phyloP scores from a whole-genome alignment of 768 basidiomycete species.

The Agrocybe praecox region DNA sequence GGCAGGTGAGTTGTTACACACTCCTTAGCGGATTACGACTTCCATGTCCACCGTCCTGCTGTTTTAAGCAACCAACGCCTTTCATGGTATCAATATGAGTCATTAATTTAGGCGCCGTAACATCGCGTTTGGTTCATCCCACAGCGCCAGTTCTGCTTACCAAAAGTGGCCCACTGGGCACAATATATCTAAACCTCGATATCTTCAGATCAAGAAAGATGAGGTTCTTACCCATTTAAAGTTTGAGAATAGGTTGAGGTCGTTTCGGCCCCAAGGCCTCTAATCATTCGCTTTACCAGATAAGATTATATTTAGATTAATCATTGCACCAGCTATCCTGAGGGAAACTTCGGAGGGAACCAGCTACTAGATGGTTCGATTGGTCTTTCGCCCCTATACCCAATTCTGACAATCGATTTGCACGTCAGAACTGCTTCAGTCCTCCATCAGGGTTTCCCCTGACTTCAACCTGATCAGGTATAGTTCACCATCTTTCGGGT shows the following conservation, averaged over 20 bases:
- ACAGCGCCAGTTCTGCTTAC: conserved; percentile 71
- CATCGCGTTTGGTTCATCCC: conserved; percentile 72
- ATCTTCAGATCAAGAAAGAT: conserved; percentile 81
- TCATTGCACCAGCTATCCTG: conserved; percentile 59
- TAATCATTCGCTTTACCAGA: conserved; percentile 88
- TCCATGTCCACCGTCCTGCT: conserved; percentile 18
- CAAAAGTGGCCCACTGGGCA: conserved; percentile 83
- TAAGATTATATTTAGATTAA: conserved; percentile 60
- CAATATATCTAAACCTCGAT: conserved; percentile 83
- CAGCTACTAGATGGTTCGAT: conserved; percentile 94
- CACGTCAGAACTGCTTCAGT: conserved; percentile 95
- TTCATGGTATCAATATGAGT: conserved; percentile 87
- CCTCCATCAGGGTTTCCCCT: conserved; percentile 97
- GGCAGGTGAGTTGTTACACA: conserved; percentile 77
- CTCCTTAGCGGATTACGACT: conserved; percentile 17
- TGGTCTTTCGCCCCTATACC: conserved; percentile 97
- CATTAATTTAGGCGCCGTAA: conserved; percentile 80
- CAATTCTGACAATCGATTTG: conserved; percentile 95
- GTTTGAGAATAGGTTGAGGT: conserved; percentile 83
- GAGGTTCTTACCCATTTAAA: conserved; percentile 87
- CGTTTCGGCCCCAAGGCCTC: conserved; percentile 88
- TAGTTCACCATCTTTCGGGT: conserved; percentile 92
- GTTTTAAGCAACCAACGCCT: conserved; percentile 82
- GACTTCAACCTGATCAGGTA: conserved; percentile 89
- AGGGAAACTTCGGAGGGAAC: conserved; percentile 91